Conservation (phyloP, 2,329 filamentous ascomycete species). For the Aspergillus spinulosporus region DNA sequence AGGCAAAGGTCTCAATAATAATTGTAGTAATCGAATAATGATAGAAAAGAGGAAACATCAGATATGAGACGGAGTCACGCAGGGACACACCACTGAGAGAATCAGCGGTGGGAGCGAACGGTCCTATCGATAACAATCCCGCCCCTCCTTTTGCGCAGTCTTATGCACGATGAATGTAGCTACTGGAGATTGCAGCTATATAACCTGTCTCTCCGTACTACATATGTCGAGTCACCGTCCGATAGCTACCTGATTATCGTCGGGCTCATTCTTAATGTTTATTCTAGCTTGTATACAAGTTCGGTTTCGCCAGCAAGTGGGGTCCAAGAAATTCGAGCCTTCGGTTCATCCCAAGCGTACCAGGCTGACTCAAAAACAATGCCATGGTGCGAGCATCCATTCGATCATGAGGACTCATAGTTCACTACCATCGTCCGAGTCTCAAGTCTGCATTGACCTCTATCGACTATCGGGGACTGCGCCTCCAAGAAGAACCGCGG, state of each 20-base stretch:
- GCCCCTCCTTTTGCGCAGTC: constrained; percentile 28
- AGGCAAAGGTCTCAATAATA: neutral
- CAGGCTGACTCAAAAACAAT: constrained; percentile 2
- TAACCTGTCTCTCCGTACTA: too few relatives aligned
- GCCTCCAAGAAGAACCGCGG: constrained; percentile 19
- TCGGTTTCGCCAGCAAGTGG: constrained; percentile 19
- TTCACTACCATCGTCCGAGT: neutral
- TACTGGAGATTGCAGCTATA: constrained; percentile 10
- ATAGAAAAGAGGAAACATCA: constrained; percentile 8
- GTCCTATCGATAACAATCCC: constrained; percentile 35
- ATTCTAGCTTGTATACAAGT: constrained; percentile 5
- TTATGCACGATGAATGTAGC: constrained; percentile 9
- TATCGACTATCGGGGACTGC: neutral
- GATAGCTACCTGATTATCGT: neutral
- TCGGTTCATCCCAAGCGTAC: constrained; percentile 17
- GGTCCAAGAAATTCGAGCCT: constrained; percentile 21
- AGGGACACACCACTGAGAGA: constrained; percentile 30
- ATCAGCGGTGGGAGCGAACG: constrained; percentile 16
- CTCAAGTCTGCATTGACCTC: neutral
- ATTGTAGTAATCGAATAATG: neutral
- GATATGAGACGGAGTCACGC: constrained; percentile 23
- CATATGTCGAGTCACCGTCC: neutral
- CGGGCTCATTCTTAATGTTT: neutral
- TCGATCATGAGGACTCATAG: neutral
- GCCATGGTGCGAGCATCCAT: neutral